phyloP scores from a whole-genome alignment of 1,139 yeast species.

The Candida sanyaensis region DNA sequence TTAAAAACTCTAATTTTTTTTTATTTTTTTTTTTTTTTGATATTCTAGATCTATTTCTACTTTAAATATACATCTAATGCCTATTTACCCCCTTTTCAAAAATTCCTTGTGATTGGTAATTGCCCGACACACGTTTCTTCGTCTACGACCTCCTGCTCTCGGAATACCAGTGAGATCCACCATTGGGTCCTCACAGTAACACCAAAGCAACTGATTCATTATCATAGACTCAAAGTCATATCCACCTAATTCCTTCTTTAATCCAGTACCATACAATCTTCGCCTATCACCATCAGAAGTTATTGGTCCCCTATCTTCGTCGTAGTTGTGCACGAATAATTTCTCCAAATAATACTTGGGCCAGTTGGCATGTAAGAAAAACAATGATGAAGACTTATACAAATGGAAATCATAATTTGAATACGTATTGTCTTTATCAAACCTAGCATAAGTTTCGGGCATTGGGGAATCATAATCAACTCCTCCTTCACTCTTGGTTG shows the following conservation, averaged over 20 bases:
- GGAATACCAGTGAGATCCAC: constrained; percentile 26
- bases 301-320: constrained; percentile 30
- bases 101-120: constrained; percentile 28
- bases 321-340: constrained; percentile 24
- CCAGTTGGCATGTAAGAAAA: constrained; percentile 44
- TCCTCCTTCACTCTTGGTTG: constrained; percentile 8
- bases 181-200: constrained; percentile 27
- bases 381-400: constrained; percentile 28
- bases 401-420: constrained; percentile 32
- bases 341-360: constrained; percentile 30
- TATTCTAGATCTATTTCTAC: too few species aligned
- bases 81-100: constrained; percentile 14
- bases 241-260: constrained; percentile 28
- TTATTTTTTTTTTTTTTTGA: too few species aligned
- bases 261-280: constrained; percentile 29
- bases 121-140: constrained; percentile 25
- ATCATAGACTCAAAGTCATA: constrained; percentile 32
- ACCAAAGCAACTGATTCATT: constrained; percentile 27
- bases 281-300: constrained; percentile 21
- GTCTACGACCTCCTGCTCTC: constrained; percentile 19
- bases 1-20: too few species aligned
- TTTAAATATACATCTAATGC: too few species aligned
- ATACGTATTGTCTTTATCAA: constrained; percentile 20
- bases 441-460: constrained; percentile 23
- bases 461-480: constrained; percentile 18